Evolutionary conservation across 306 rosid species (phyloP), one percentile per base, ranked within the genome.

Genomic region (Lathyrus aphaca): DNA sequence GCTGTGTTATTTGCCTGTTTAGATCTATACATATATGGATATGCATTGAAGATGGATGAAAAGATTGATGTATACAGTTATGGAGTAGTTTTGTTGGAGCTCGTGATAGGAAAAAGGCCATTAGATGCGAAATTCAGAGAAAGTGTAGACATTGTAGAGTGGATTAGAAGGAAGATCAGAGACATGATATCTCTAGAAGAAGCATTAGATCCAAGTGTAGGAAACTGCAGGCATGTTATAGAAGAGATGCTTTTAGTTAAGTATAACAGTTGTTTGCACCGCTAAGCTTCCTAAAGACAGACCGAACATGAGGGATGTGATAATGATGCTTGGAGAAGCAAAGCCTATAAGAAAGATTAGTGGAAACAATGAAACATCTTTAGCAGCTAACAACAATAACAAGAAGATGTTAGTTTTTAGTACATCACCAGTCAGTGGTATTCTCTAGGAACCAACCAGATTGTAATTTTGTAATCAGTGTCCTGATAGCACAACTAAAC

Each of bases 321-420:
- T 84, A 64, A 89, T 88, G 74, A 95, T 95, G 95, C 96, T 95
- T 68, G 97, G 79, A 79, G 99, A 91, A 82, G 99, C 97, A 72
- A 91, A 86, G 71, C 99, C 99, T n/a, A 39, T 96, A 17, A 80
- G 97, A 58, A 95, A 95, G 80, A 84, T 92, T 81, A 83, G 83
- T 40, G 74, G 91, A 81, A 40, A 75, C 75, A 79, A 73, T 40
- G 77, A 87, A 49, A 70, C 82, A 27, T 23, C 23, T 25, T 72
- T 73, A 53, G 54, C 79, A 61, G 88, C 25, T 43, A 76, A 75
- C 57, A 42, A 74, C 66, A 92, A 85, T 82, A 90, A 71, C 79
- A 90, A 75, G 64, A 86, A 85, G 70, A 78, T 68, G 71, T 86
- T 94, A 17, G 82, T 83, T 73, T 90, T 90, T 68, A 83, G 83